These are phyloP conservation scores for Extremus antarcticus DNA, from an alignment of 495 filamentous ascomycete genomes.

Conservation along the genomic window DNA sequence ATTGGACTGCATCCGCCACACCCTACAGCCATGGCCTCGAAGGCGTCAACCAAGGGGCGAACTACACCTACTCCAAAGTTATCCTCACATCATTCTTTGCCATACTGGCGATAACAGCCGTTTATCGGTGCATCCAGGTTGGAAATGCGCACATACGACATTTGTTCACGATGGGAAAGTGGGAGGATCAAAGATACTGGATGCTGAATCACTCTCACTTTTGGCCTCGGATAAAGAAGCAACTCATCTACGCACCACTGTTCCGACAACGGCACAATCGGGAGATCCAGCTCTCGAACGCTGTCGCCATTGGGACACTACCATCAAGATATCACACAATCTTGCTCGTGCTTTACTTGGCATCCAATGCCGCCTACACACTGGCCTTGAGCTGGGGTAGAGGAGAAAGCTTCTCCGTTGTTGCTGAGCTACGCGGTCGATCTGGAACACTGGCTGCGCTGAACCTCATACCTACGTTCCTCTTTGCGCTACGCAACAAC, in stretches of 20 bases:
- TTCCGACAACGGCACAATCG: constrained; percentile 76
- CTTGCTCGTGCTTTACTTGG: constrained; percentile 59
- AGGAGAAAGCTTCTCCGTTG: constrained; percentile 31
- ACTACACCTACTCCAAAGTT: constrained; percentile 29
- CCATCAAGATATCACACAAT: constrained; percentile 76
- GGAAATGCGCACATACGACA: constrained; percentile 61
- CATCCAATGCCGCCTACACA: constrained; percentile 70
- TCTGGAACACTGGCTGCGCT: constrained; percentile 71
- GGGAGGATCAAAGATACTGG: constrained; percentile 47
- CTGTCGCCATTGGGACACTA: constrained; percentile 80
- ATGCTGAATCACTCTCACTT: constrained; percentile 50
- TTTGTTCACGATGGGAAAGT: constrained; percentile 49
- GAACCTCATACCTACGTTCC: constrained; percentile 84
- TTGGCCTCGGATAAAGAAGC: constrained; percentile 66
- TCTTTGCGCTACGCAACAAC: constrained; percentile 87
- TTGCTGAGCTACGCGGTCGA: constrained; percentile 68
- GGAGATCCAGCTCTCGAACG: constrained; percentile 73
- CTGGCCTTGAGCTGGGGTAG: constrained; percentile 54
- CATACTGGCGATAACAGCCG: constrained; percentile 43
- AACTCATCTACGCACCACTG: constrained; percentile 73
- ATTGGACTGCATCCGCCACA: not conserved
- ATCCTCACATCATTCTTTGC: constrained; percentile 33
- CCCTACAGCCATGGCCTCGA: constrained; percentile 25
- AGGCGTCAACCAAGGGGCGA: constrained; percentile 30
- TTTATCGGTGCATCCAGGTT: constrained; percentile 48